These are phyloP conservation scores for Plenodomus tracheiphilus DNA, from an alignment of 2,329 filamentous ascomycete species.

Conservation along the genomic window DNA sequence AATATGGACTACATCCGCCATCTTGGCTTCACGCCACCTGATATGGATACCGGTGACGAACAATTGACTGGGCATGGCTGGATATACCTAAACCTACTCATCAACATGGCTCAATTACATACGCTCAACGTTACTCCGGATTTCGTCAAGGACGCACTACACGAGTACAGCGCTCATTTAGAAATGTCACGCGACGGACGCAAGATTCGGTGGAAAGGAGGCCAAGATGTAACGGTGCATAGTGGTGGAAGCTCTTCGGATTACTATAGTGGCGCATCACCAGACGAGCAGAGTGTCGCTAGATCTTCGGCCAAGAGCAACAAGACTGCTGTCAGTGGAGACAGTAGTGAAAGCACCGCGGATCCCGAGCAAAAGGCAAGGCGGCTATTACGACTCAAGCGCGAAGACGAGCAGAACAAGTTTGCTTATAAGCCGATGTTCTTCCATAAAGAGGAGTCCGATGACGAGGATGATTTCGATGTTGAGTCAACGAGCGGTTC, in stretches of 20 bases:
- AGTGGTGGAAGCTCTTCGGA: slow-evolving; percentile 62
- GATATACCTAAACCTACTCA: slow-evolving; percentile 80
- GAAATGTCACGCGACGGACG: slow-evolving; percentile 77
- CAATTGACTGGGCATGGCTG: slow-evolving; percentile 72
- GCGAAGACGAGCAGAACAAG: slow-evolving; percentile 36
- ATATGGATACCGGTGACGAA: slow-evolving; percentile 54
- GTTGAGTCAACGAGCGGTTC: slow-evolving; percentile 34
- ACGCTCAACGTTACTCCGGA: slow-evolving; percentile 80
- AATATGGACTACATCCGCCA: slow-evolving; percentile 82
- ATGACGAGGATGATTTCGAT: slow-evolving; percentile 41
- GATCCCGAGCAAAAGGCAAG: slow-evolving; percentile 21
- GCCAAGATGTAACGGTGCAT: slow-evolving; percentile 64
- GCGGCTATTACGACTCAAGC: slow-evolving; percentile 20
- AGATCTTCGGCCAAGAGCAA: slow-evolving; percentile 32
- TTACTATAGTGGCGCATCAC: slow-evolving; percentile 50
- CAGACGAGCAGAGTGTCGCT: slow-evolving; percentile 49
- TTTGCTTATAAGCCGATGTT: slow-evolving; percentile 54
- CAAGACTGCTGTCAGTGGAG: slow-evolving; percentile 25
- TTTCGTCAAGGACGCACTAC: slow-evolving; percentile 74
- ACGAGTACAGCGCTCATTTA: slow-evolving; percentile 71
- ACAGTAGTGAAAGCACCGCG: slow-evolving; percentile 20
- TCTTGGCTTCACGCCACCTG: slow-evolving; percentile 67
- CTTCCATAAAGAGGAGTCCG: slow-evolving; percentile 49
- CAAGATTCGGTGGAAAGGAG: slow-evolving; percentile 79
- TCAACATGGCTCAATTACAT: slow-evolving; percentile 81